Base-by-base conservation (phyloP, 129 eudicot species). In the Pulicaria dysenterica region DNA sequence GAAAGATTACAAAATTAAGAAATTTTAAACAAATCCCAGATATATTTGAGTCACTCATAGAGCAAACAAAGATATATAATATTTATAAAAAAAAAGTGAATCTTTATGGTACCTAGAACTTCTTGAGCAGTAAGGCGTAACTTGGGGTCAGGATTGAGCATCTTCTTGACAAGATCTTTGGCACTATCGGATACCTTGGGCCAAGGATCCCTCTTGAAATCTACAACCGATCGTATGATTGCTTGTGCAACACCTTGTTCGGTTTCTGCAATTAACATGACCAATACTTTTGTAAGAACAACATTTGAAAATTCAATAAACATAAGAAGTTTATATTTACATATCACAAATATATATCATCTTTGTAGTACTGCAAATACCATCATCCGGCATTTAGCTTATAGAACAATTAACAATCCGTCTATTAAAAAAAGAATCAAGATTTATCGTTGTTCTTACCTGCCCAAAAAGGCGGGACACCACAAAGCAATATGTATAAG, bases 241-340 rank as follows among this genome's bases (percentile, higher is more conserved):
- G 96, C 89, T 56, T 85, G 89, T 55, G 96, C 96, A 70, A 90
- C 95, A 62, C 96, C 96, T 83, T 90, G 94, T 75, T 90, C 96
- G 46, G 91, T 88, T 82, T 89, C 96, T 84, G 78, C 36, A 63
- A 16, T 62, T n/a, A 39, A 38, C 49, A 62, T 37, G 16, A 11
- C 1, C 34, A 50, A 38, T 13, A 57, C 2, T 36, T 13, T 34
- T 53, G 8, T n/a, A n/a, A 5, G 19, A 56, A 40, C 61, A 14
- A 13, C 42, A 37, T 38, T 10, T 46, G 37, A 34, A 72, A 73
- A 12, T 47, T 37, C 77, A 34, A 24, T 34, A 58, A 31, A 44
- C 47, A 71, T 7, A 46, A 17, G 57, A 9, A 10, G 47, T 19
- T 51, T 51, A 46, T 47, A 37, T 31, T 44, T 5, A 8, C 14